Conservation (phyloP, 2,329 filamentous ascomycete genomes). For the Tympanopsis confertula region DNA sequence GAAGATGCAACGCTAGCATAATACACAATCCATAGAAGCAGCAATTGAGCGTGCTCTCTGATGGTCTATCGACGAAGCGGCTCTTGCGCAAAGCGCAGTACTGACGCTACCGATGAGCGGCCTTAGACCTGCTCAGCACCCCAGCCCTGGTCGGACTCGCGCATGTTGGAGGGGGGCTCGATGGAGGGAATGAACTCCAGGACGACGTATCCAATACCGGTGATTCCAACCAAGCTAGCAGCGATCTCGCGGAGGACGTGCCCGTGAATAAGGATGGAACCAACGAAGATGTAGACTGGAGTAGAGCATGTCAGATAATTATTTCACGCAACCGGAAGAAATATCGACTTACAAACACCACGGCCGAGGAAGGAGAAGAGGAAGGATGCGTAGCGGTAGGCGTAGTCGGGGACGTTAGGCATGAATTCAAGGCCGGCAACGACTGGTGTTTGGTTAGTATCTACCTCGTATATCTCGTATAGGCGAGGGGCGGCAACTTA, state of each 20-base stretch:
- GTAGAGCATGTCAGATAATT: not conserved
- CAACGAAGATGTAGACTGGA: conserved; percentile 79
- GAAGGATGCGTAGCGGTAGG: conserved; percentile 90
- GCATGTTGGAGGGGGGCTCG: conserved; percentile 72
- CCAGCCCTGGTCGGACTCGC: conserved; percentile 65
- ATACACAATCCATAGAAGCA: too few relatives aligned
- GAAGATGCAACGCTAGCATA: too few relatives aligned
- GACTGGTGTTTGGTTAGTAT: not conserved
- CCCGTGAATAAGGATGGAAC: conserved; percentile 67
- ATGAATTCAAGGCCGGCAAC: not conserved
- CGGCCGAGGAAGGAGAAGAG: conserved; percentile 95
- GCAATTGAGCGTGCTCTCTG: too few relatives aligned
- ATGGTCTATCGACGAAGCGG: too few relatives aligned
- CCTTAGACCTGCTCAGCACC: conserved; percentile 70
- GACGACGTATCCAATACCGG: conserved; percentile 67
- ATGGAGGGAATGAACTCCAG: conserved; percentile 71
- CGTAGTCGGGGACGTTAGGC: conserved; percentile 64
- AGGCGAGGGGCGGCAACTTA: too few relatives aligned
- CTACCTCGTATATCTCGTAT: too few relatives aligned
- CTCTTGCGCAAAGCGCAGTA: too few relatives aligned
- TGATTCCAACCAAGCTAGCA: conserved; percentile 64
- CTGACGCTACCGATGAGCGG: too few relatives aligned
- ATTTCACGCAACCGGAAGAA: not conserved
- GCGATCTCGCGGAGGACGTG: conserved; percentile 60
- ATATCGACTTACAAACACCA: conserved; percentile 57